These are phyloP conservation scores for Aspergillus heteromorphus DNA, from an alignment of 495 filamentous ascomycete genomes.

Conservation along the genomic window DNA sequence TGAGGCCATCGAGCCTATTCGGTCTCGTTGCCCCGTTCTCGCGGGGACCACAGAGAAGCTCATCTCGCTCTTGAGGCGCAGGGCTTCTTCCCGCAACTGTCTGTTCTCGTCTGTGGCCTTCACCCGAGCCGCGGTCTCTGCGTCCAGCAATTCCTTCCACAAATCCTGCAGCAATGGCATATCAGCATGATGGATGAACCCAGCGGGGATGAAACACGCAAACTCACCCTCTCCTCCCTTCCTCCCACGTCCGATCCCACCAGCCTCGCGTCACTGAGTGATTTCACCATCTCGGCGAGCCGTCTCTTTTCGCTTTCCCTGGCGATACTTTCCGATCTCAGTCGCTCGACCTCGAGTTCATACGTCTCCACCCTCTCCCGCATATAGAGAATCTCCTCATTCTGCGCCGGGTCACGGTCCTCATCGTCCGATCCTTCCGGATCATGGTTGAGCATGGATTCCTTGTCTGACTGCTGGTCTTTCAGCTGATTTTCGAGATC, in stretches of 20 bases:
- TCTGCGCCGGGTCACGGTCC: slow-evolving; percentile 45
- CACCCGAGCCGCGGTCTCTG: slow-evolving; percentile 83
- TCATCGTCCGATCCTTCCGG: slow-evolving; percentile 58
- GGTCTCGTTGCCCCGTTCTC: slow-evolving; percentile 47
- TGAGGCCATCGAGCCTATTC: slow-evolving; percentile 52
- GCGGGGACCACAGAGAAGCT: slow-evolving; percentile 21
- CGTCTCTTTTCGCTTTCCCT: slow-evolving; percentile 77
- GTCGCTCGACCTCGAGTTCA: slow-evolving; percentile 73
- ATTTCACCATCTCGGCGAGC: slow-evolving; percentile 71
- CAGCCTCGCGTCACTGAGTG: slow-evolving; percentile 58
- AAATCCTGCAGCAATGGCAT: slow-evolving; percentile 51
- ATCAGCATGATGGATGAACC: slow-evolving; percentile 1
- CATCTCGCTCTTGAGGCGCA: slow-evolving; percentile 65
- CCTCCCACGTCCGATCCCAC: slow-evolving; percentile 64
- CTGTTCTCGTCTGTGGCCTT: slow-evolving; percentile 86
- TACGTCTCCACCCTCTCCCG: slow-evolving; percentile 79
- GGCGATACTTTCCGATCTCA: slow-evolving; percentile 67
- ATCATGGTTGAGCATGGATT: slow-evolving; percentile 54
- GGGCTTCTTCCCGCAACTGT: slow-evolving; percentile 77
- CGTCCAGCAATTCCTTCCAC: slow-evolving; percentile 93
- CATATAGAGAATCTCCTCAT: slow-evolving; percentile 79
- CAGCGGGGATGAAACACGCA: neutral
- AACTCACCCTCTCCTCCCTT: slow-evolving; percentile 68
- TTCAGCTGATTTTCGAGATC: slow-evolving; percentile 82
- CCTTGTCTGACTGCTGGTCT: slow-evolving; percentile 54